Evolutionary conservation across 1,284 basidiomycete species (phyloP), one percentile per base, ranked within the genome.

Genomic region (Phellopilus nigrolimitatus): DNA sequence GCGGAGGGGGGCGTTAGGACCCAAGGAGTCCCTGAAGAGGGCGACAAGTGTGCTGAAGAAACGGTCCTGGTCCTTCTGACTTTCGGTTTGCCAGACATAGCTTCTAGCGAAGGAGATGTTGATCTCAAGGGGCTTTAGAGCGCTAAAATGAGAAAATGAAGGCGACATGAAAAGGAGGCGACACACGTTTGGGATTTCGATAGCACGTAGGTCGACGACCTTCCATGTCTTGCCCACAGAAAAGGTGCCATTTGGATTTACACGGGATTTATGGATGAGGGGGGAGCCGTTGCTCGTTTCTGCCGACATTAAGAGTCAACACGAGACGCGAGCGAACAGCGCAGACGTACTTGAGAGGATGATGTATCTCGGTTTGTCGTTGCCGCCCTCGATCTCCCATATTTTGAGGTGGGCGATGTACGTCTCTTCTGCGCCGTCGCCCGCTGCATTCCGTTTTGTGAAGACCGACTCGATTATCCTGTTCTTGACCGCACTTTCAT

Each of bases 141-240:
- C n/a, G n/a, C n/a, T n/a, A n/a, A n/a, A n/a, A n/a, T n/a, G n/a
- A n/a, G n/a, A n/a, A n/a, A 21, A 17, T 21, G 42, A 41, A 17
- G 21, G 15, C 13, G 13, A 53, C 40, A 36, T 21, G 39, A 46
- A 30, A 33, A 10, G 50, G 44, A n/a, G n/a, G n/a, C n/a, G n/a
- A n/a, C 84, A 64, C 64, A 93, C 93, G 61, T 76, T 77, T 30
- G 82, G 59, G 38, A 95, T 84, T 58, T 94, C 85, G 41, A 99
- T 66, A 28, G 72, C 82, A 49, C 87, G 77, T 57, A 99, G 76
- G 64, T 95, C 92, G 42, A 81, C 70, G 37, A 98, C 68, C 57
- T 77, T 80, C 97, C 97, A 99, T 7, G 95, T 94, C 74, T 99
- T 99, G 19, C 97, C 97, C 49, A 97, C 91, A 17, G 94, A 97